Percentiles rank a stretch among this genome's conserved stretches.
Evolutionary conservation across 2,329 filamentous ascomycete genomes (phyloP).

Genomic region (Cryphonectria nitschkei): DNA sequence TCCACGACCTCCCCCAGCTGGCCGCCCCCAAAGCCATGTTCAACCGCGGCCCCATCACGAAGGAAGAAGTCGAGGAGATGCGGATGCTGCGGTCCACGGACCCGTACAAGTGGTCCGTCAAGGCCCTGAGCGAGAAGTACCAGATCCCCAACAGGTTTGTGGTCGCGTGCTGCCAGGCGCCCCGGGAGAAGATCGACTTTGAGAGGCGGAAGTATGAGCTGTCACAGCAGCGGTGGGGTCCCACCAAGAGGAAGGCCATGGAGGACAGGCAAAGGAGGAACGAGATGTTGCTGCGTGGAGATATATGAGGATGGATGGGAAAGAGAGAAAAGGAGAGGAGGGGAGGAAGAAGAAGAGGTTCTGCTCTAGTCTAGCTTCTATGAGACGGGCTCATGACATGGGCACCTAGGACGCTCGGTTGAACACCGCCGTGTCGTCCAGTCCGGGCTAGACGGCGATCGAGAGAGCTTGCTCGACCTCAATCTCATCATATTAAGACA

Average conservation of each 20-base stretch:
- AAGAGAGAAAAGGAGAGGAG: neutral
- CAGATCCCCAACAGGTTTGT: slow-evolving; percentile 61
- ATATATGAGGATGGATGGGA: slow-evolving; percentile 45
- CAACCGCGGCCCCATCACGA: slow-evolving; percentile 52
- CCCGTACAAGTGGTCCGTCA: slow-evolving; percentile 59
- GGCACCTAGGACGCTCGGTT: neutral
- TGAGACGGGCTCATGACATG: neutral
- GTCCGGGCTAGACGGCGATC: neutral
- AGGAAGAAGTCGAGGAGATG: slow-evolving; percentile 63
- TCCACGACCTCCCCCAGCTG: slow-evolving; percentile 26
- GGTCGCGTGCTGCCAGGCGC: slow-evolving; percentile 58
- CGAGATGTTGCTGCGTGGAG: slow-evolving; percentile 55
- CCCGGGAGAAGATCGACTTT: slow-evolving; percentile 50
- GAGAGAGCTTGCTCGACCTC: neutral
- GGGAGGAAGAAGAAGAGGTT: neutral
- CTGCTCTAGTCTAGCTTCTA: neutral
- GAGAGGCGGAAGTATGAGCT: slow-evolving; percentile 51
- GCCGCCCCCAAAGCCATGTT: slow-evolving; percentile 20
- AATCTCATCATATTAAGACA: neutral
- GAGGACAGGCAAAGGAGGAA: slow-evolving; percentile 59
- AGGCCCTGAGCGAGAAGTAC: slow-evolving; percentile 56
- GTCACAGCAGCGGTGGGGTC: slow-evolving; percentile 61
- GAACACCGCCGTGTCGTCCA: neutral
- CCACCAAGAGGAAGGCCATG: slow-evolving; percentile 55
- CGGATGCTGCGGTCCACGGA: slow-evolving; percentile 56